A percentile compares a stretch with the other conserved stretches of the same genome.
Evolutionary conservation across 2,329 filamentous ascomycete genomes (phyloP).

Genomic region (Aspergillus nomiae): DNA sequence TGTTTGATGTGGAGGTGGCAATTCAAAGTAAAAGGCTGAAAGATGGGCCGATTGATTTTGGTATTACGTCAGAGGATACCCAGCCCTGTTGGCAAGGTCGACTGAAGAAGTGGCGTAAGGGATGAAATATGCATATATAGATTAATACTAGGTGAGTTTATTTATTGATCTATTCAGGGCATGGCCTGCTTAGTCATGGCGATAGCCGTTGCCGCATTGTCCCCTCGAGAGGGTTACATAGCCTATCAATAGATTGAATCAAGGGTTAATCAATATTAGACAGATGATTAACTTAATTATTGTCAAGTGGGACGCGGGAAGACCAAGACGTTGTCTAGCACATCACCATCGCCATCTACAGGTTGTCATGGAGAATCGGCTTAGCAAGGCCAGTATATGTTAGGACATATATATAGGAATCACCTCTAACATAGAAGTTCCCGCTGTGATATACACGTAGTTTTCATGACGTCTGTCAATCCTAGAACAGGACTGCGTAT

Average conservation of each 20-base stretch:
- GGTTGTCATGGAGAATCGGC: neutral
- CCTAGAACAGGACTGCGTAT: neutral
- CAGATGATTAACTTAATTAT: constrained; percentile 12
- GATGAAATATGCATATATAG: constrained; percentile 7
- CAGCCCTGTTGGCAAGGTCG: neutral
- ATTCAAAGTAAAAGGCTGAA: neutral
- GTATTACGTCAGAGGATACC: neutral
- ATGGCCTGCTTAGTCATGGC: neutral
- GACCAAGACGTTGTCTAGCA: neutral
- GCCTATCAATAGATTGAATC: constrained; percentile 17
- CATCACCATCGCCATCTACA: neutral
- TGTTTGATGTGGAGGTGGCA: neutral
- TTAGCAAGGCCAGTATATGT: neutral
- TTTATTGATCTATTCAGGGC: constrained; percentile 5
- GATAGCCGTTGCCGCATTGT: neutral
- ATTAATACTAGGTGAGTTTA: neutral
- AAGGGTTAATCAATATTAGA: constrained; percentile 16
- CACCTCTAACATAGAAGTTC: neutral
- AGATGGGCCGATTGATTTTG: neutral
- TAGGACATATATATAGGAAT: neutral
- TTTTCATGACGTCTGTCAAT: neutral
- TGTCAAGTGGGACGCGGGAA: neutral
- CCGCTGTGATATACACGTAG: neutral
- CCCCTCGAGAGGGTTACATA: constrained; percentile 7
- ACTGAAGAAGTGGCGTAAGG: constrained; percentile 19